phyloP scores from a whole-genome alignment of 768 basidiomycete genomes.

The Hydnomerulius pinastri region DNA sequence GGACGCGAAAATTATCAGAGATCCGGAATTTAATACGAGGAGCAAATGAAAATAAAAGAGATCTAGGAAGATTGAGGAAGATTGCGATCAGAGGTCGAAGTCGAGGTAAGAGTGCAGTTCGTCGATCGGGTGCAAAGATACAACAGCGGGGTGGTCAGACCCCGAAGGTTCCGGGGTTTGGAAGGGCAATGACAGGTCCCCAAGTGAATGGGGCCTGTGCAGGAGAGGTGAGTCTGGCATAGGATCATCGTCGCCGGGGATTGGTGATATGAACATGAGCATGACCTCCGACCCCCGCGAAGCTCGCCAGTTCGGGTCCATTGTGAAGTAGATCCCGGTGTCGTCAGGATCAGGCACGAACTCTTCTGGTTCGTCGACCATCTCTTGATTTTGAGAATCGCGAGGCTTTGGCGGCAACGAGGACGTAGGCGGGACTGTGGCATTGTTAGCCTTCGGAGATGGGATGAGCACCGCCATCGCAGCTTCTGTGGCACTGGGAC shows the following conservation, averaged over 20 bases:
- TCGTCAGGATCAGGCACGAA: constrained; percentile 9
- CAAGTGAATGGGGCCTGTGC: constrained; percentile 21
- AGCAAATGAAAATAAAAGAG: too few relatives aligned
- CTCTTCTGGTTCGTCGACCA: constrained; percentile 6
- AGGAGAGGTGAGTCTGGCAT: constrained; percentile 26
- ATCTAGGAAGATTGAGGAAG: too few relatives aligned
- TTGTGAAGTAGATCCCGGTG: constrained; percentile 30
- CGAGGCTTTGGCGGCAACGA: not conserved
- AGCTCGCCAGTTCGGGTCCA: constrained; percentile 23
- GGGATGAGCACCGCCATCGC: not conserved
- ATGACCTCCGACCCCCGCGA: constrained; percentile 24
- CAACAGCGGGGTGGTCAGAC: not conserved
- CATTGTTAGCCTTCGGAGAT: not conserved
- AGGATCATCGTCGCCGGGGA: constrained; percentile 16
- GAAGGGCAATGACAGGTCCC: constrained; percentile 15
- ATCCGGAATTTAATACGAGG: not conserved
- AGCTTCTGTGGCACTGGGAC: not conserved
- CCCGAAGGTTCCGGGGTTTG: not conserved
- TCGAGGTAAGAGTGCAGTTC: constrained; percentile 25
- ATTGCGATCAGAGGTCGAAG: constrained; percentile 6
- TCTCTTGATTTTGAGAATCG: not conserved
- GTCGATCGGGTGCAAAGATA: constrained; percentile 17
- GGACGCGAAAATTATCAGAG: not conserved
- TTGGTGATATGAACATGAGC: constrained; percentile 25
- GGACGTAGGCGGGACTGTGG: not conserved